Base-by-base conservation (phyloP, 352 stramenopile species). In the Aphanomyces astaci region DNA sequence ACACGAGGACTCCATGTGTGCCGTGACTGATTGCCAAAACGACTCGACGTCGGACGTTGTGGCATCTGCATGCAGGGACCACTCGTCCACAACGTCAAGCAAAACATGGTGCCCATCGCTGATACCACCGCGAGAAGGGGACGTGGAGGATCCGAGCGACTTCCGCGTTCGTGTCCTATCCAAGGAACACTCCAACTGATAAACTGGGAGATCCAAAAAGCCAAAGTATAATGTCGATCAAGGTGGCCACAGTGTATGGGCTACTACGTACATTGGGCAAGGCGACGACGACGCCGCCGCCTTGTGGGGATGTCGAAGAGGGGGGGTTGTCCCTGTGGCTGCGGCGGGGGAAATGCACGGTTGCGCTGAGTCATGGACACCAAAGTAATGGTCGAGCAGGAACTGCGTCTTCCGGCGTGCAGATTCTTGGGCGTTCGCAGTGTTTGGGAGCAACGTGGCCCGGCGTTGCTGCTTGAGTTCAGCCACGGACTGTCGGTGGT, bases 1-100 rank as follows among this genome's bases (percentile, higher is more conserved):
- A 92, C 83, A 92, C 11, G 84, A 89, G 11, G 73, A 73, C 52
- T 90, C 84, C 31, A 92, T 84, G 66, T 90, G 78, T 4, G 66
- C 63, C n/a, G 75, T 75, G 49, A 89, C 76, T 0, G 82, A 88
- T 55, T 79, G 80, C 84, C 84, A 92, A 1, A 90, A 65, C 0
- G 52, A 66, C 15, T 72, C 76, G 33, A 92, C 77, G 17, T 88
- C 79, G 0, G 78, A 72, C 0, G 64, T 15, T 0, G 78, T 77
- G 7, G 78, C 65, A 2, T 77, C 63, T 15, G 86, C 79, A 30
- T 65, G 70, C 57, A 80, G 80, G 0, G 74, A 69, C 82, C 84
- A 92, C 25, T 83, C 84, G 10, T 89, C 80, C 4, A 89, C 73
- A 0, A 89, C 73, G 39, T 90, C 84, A 57, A 77, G 79, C 22